Evolutionary conservation across 2,329 filamentous ascomycete species (phyloP), one percentile per base, ranked within the genome.

Genomic region (Colletotrichum falcatum): DNA sequence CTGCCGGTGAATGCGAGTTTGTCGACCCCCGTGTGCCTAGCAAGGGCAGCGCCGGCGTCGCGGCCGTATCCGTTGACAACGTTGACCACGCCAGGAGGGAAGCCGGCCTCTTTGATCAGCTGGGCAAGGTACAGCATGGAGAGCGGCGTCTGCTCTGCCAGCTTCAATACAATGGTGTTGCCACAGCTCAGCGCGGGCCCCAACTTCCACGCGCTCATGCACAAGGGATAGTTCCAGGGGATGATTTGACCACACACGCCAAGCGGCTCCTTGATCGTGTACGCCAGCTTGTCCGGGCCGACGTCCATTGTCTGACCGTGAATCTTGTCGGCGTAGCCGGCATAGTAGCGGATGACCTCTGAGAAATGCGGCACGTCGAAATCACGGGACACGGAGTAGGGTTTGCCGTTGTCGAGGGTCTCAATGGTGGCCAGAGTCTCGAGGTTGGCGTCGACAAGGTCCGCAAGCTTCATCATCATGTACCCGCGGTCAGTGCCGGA

Each of bases 361-460:
- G 80, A 74, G 35, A 83, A 78, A 66, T 85, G 82, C 28, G 79
- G 76, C 11, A 94, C 80, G 78, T 94, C 91, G 62, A 89, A 89
- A 51, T 83, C 84, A n/a, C 91, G 81, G 1, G 91, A 87, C 20
- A 90, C 88, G 3, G 83, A 81, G 79, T 92, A 93, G 5, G 92
- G 90, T 79, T 95, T 94, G 78, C 92, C 93, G 76, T 94, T 95
- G 79, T 96, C 92, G 86, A 93, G 91, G 0, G 92, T 91, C 81
- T 96, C 92, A 56, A 87, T 82, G 16, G 83, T 81, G 44, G 83
- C 82, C 26, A 87, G 77, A 1, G 77, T 76, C 72, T 84, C 85
- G 35, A 84, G 85, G 78, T 96, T 85, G 76, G 90, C 78, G 61
- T 91, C 89, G 44, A 95, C 83, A 42, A 95, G 83, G 70, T 91